Base-by-base conservation (phyloP, 495 filamentous ascomycete species). In the Baudoinia panamericana region DNA sequence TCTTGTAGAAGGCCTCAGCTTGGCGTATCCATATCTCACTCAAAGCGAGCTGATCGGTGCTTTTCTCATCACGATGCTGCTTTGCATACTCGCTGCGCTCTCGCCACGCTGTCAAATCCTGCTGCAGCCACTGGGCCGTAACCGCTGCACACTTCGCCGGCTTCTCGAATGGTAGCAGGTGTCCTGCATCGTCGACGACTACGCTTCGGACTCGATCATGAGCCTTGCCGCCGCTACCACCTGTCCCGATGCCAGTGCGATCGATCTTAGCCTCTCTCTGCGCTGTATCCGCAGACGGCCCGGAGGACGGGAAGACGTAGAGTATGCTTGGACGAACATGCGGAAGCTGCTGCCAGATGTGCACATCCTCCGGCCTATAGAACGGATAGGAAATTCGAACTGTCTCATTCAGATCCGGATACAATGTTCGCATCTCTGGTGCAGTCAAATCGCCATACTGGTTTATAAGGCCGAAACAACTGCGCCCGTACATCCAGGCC, bases 271-370 rank as follows among this genome's bases (percentile, higher is more conserved):
- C 44, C 17, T 45, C 23, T 10, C 39, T 34, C 15, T 30, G 6
- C 5, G 13, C 19, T 8, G 17, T 21, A 17, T 26, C 20, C 1
- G 34, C 37, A 12, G 30, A 19, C 10, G 45, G 39, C 11, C 36
- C 41, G 4, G 18, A 32, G 8, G 45, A 43, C 5, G 45, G 42
- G 54, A 86, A 84, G 28, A 95, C 63, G 59, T 84, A 95, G 9
- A 93, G 61, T n/a, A 80, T 76, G n/a, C 74, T 75, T 0, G 86
- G 84, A 2, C 78, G 70, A 22, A 96, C 59, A 40, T 69, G 54
- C 0, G 76, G 75, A 2, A 97, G 68, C 29, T 75, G 61, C 0
- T 63, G 46, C 42, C 80, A 78, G 22, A 78, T 73, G 12, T 56
- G 55, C 15, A 59, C 52, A 6, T 76, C 70, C 53, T 94, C 88